Percentiles rank a stretch among this genome's conserved stretches.
Evolutionary conservation across 495 filamentous ascomycete genomes (phyloP).

Genomic region (Neurospora discreta): DNA sequence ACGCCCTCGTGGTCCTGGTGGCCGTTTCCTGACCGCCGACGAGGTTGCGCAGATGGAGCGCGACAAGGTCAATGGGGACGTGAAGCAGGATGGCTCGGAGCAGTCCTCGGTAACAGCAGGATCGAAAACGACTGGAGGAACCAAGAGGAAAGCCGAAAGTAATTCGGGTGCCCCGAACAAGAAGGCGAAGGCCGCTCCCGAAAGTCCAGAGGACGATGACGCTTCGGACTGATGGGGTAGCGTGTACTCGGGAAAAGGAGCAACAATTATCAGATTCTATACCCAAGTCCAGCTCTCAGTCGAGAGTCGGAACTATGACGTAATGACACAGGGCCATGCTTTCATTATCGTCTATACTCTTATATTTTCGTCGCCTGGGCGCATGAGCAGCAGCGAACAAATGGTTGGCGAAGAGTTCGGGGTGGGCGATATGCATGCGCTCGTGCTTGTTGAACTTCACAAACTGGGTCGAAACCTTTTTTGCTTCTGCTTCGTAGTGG

Average conservation of each 20-base stretch:
- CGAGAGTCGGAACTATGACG: slow-evolving; percentile 15
- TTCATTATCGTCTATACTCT: slow-evolving; percentile 7
- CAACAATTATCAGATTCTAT: slow-evolving; percentile 10
- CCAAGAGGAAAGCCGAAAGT: slow-evolving; percentile 35
- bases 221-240: slow-evolving; percentile 39
- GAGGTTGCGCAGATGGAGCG: slow-evolving; percentile 87
- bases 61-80: slow-evolving; percentile 32
- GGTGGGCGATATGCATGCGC: neutral
- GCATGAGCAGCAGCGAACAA: neutral
- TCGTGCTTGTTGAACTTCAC: neutral
- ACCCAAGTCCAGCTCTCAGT: slow-evolving; percentile 13
- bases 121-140: slow-evolving; percentile 18
- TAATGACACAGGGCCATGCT: slow-evolving; percentile 24
- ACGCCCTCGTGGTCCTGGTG: slow-evolving; percentile 87
- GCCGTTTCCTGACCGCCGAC: slow-evolving; percentile 94
- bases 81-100: slow-evolving; percentile 19
- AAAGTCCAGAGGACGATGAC: slow-evolving; percentile 37
- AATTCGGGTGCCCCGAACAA: slow-evolving; percentile 38
- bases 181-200: slow-evolving; percentile 38
- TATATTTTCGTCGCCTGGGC: neutral
- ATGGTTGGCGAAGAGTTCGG: neutral
- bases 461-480: neutral
- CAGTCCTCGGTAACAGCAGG: neutral
- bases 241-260: slow-evolving; percentile 14
- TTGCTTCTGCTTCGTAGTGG: neutral